A percentile compares a stretch with the other conserved stretches of the same genome.
Conservation (phyloP, 495 filamentous ascomycete species). For the Entonaema liquescens region DNA sequence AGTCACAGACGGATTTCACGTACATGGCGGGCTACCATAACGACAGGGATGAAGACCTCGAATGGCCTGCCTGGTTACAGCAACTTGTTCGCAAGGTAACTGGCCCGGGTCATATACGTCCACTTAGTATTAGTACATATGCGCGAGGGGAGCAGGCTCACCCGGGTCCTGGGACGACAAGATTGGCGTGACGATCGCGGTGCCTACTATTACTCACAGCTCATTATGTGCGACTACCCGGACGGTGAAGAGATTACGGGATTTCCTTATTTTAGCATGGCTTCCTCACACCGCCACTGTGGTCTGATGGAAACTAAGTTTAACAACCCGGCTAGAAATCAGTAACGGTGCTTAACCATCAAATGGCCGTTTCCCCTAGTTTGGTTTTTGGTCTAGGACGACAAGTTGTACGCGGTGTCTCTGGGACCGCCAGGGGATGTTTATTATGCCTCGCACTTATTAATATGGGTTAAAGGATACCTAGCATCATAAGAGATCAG, state of each 20-base stretch:
- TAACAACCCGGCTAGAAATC: conserved; percentile 36
- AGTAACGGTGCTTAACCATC: conserved; percentile 24
- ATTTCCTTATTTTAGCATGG: conserved; percentile 42
- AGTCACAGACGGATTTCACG: conserved; percentile 33
- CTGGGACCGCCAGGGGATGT: conserved; percentile 27
- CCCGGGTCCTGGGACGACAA: conserved; percentile 41
- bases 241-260: conserved; percentile 39
- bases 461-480: conserved; percentile 29
- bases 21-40: conserved; percentile 38
- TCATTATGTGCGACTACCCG: conserved; percentile 41
- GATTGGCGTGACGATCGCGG: conserved; percentile 42
- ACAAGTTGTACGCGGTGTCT: conserved; percentile 25
- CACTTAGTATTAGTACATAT: conserved; percentile 41
- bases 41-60: conserved; percentile 41
- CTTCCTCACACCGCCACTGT: conserved; percentile 44
- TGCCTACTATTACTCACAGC: conserved; percentile 39
- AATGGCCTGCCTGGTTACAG: conserved; percentile 35
- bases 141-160: conserved; percentile 35
- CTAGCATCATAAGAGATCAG: conserved; percentile 32
- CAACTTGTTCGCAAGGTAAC: conserved; percentile 38
- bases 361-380: conserved; percentile 25
- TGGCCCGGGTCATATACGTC: conserved; percentile 33
- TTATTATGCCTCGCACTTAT: conserved; percentile 35
- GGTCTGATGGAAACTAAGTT: conserved; percentile 42
- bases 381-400: conserved; percentile 22